phyloP scores from a whole-genome alignment of 116 monocot species.

The Iris pallida region DNA sequence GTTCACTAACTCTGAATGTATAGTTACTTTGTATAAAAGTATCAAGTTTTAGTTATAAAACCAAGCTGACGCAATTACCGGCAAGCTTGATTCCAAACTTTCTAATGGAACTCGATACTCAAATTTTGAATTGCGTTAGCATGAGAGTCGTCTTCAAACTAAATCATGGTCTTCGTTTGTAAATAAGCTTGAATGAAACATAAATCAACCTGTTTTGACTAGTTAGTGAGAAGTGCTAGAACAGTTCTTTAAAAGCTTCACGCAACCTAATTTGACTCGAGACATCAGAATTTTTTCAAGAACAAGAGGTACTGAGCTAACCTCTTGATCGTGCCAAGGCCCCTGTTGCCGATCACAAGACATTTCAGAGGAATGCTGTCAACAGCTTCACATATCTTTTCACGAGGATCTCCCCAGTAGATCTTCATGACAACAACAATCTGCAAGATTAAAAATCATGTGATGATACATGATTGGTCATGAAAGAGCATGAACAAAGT shows the following conservation, averaged over 20 bases:
- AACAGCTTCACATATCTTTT: conserved; percentile 41
- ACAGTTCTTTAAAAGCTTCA: neutral
- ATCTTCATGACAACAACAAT: conserved; percentile 32
- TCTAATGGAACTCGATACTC: too few species aligned
- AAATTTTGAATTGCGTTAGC: too few species aligned
- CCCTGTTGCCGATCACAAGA: conserved; percentile 39
- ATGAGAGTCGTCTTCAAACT: too few species aligned
- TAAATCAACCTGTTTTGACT: too few species aligned
- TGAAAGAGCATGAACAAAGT: neutral
- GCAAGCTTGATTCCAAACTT: too few species aligned
- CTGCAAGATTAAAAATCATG: conserved; percentile 9
- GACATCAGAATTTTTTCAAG: neutral
- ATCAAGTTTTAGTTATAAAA: too few species aligned
- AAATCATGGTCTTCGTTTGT: too few species aligned
- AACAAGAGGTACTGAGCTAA: conserved; percentile 1
- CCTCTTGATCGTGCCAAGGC: conserved; percentile 46
- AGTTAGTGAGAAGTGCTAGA: too few species aligned
- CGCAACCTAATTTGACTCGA: neutral
- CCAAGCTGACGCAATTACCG: too few species aligned
- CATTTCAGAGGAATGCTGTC: conserved; percentile 31
- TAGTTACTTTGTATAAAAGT: too few species aligned
- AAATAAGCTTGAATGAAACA: too few species aligned
- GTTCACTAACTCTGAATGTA: too few species aligned
- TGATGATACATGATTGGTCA: neutral
- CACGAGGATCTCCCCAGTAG: conserved; percentile 36